Conservation (phyloP, 257 asterid species). For the Paraleonurus japonicus region DNA sequence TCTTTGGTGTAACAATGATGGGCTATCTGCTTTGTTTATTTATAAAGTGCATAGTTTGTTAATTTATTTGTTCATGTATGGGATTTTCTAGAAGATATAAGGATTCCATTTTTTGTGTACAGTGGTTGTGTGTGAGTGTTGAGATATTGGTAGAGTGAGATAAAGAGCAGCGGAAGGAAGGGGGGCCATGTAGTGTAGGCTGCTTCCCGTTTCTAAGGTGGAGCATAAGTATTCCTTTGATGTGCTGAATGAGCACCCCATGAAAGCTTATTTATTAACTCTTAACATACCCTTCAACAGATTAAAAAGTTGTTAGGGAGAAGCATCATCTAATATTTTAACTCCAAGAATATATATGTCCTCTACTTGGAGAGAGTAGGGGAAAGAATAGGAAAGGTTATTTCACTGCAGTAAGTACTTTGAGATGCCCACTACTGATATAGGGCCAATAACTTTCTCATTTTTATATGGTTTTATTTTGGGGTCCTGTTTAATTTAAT, state of each 20-base stretch:
- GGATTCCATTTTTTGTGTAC: slow-evolving; percentile 6
- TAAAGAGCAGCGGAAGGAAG: neutral
- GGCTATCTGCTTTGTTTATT: slow-evolving; percentile 6
- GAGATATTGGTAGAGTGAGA: neutral
- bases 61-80: neutral
- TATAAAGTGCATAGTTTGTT: neutral
- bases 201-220: neutral
- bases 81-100: neutral
- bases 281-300: neutral
- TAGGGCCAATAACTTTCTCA: neutral
- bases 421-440: neutral
- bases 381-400: neutral
- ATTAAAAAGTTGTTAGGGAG: neutral
- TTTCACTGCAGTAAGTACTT: neutral
- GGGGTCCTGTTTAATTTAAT: slow-evolving; percentile 51
- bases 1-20: neutral
- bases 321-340: neutral
- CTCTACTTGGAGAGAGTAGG: neutral
- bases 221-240: neutral
- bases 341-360: neutral
- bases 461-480: neutral
- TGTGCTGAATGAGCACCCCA: slow-evolving; percentile 5
- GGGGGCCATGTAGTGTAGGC: neutral
- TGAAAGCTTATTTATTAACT: neutral
- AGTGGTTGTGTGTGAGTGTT: neutral